Evolutionary conservation across 73 alveolate genomes (phyloP).

Genomic region (Paramecium biaurelia): DNA sequence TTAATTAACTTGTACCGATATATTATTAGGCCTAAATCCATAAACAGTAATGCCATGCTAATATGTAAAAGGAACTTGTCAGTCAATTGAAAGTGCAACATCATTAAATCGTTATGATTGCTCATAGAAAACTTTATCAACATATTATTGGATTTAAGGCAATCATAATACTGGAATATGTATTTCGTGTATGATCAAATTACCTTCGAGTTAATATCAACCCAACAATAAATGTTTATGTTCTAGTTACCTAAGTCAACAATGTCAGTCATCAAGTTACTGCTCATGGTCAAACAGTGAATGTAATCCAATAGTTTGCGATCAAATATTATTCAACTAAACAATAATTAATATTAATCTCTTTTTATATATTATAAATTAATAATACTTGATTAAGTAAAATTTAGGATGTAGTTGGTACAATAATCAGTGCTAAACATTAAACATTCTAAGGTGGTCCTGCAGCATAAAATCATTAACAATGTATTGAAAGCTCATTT

Average conservation of each 20-base stretch:
- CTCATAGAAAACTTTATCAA: not conserved
- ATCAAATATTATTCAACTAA: too few species aligned
- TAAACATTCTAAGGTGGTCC: too few species aligned
- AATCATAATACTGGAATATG: not conserved
- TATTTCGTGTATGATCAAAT: not conserved
- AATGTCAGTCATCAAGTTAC: not conserved
- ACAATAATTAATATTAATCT: too few species aligned
- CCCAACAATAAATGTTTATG: not conserved
- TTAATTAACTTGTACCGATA: not conserved
- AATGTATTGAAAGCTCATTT: too few species aligned
- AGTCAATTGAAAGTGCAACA: not conserved
- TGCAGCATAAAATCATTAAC: too few species aligned
- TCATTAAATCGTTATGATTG: not conserved
- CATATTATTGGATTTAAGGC: not conserved
- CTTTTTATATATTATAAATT: too few species aligned
- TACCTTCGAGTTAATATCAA: not conserved
- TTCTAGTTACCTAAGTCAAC: not conserved
- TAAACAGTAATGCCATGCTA: not conserved
- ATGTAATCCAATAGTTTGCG: not conserved
- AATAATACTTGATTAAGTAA: too few species aligned
- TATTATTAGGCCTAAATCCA: not conserved
- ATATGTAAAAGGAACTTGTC: not conserved
- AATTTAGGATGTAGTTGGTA: too few species aligned
- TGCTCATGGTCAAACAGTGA: not conserved
- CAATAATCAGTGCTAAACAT: too few species aligned